A percentile compares a stretch with the other conserved stretches of the same genome.
Evolutionary conservation across 2,329 filamentous ascomycete genomes (phyloP).

Genomic region (Elsinoe ampelina): DNA sequence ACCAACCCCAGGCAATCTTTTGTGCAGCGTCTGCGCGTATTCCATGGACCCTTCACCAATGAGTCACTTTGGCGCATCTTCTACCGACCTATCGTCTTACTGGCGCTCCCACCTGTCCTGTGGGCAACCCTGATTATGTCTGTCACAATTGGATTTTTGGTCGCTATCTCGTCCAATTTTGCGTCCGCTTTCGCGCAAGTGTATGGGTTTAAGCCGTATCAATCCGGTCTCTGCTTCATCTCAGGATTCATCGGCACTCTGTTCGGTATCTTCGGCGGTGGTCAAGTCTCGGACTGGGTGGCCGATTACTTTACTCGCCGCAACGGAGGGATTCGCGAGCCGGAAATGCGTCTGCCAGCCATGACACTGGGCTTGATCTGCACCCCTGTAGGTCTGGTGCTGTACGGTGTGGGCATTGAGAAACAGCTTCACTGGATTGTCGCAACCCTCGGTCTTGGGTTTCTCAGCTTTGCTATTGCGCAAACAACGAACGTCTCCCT

Average conservation of each 20-base stretch:
- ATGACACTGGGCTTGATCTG: slow-evolving; percentile 24
- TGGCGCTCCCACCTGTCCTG: slow-evolving; percentile 42
- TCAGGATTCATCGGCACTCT: slow-evolving; percentile 40
- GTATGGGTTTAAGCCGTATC: slow-evolving; percentile 27
- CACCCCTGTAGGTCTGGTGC: slow-evolving; percentile 23
- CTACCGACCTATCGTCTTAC: slow-evolving; percentile 41
- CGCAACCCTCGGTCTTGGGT: slow-evolving; percentile 45
- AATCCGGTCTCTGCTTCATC: slow-evolving; percentile 44
- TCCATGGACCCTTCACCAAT: slow-evolving; percentile 33
- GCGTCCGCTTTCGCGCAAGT: slow-evolving; percentile 21
- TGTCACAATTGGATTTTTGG: slow-evolving; percentile 46
- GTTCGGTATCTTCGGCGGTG: slow-evolving; percentile 43
- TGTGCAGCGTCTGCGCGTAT: slow-evolving; percentile 45
- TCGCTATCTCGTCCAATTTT: slow-evolving; percentile 29
- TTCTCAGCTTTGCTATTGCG: slow-evolving; percentile 48
- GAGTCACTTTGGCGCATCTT: slow-evolving; percentile 43
- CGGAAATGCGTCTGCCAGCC: slow-evolving; percentile 29
- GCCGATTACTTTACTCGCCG: slow-evolving; percentile 25
- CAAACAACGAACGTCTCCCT: slow-evolving; percentile 48
- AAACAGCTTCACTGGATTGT: slow-evolving; percentile 41
- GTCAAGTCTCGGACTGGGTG: slow-evolving; percentile 29
- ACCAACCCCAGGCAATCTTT: slow-evolving; percentile 33
- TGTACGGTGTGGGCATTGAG: slow-evolving; percentile 28
- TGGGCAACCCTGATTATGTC: slow-evolving; percentile 48
- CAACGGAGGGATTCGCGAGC: slow-evolving; percentile 26